Conservation (phyloP, 495 filamentous ascomycete genomes). For the Glonium stellatum region DNA sequence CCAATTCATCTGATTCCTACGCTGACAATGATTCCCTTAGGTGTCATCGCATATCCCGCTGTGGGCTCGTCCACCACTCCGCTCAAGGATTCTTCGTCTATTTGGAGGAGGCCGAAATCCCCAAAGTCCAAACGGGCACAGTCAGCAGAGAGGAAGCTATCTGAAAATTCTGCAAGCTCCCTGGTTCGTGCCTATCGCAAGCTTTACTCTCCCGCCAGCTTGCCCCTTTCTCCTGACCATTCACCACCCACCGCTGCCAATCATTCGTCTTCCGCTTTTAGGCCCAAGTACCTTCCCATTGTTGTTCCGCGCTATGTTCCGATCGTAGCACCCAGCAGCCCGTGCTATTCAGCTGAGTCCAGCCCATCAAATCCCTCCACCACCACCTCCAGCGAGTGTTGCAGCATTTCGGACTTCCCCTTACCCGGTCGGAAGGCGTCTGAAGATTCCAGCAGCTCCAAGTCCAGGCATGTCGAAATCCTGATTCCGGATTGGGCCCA, state of each 20-base stretch:
- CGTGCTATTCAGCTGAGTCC: slow-evolving; percentile 20
- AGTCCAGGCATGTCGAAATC: slow-evolving; percentile 38
- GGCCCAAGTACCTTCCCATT: slow-evolving; percentile 40
- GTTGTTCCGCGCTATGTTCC: slow-evolving; percentile 36
- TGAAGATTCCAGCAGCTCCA: slow-evolving; percentile 15
- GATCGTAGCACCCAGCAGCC: slow-evolving; percentile 25
- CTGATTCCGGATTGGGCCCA: slow-evolving; percentile 35
- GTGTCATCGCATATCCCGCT: slow-evolving; percentile 29
- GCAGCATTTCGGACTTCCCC: slow-evolving; percentile 26
- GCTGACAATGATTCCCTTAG: slow-evolving; percentile 31
- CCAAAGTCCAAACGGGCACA: slow-evolving; percentile 9
- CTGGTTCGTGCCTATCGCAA: slow-evolving; percentile 16
- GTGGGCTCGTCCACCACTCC: slow-evolving; percentile 26
- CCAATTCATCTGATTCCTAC: slow-evolving; percentile 17
- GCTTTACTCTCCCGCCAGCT: slow-evolving; percentile 8
- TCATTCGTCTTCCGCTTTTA: slow-evolving; percentile 18
- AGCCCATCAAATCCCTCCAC: slow-evolving; percentile 21
- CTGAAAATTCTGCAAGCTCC: slow-evolving; percentile 20
- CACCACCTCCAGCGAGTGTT: slow-evolving; percentile 20
- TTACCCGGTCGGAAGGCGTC: slow-evolving; percentile 26
- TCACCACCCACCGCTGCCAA: slow-evolving; percentile 8
- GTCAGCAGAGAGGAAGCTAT: slow-evolving; percentile 14
- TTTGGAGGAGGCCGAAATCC: slow-evolving; percentile 19
- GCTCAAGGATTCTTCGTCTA: slow-evolving; percentile 16
- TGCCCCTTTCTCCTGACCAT: slow-evolving; percentile 10